Conservation (phyloP, 768 basidiomycete species). For the Kwoniella sp. region DNA sequence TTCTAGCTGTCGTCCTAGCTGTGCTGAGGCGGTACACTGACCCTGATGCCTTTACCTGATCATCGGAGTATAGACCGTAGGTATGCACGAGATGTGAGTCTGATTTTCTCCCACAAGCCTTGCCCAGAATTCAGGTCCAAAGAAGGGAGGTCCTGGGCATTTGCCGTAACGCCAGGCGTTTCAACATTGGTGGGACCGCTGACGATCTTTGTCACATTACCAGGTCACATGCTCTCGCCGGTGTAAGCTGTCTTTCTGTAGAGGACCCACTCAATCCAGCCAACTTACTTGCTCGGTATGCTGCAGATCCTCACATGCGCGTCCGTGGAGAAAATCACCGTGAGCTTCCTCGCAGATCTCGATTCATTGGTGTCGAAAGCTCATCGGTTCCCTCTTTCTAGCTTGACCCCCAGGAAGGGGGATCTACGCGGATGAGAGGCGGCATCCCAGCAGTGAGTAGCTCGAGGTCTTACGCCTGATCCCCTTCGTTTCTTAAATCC, state of each 20-base stretch:
- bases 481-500: no score
- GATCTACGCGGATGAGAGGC: slow-evolving; percentile 55
- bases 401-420: slow-evolving; percentile 55
- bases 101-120: background rate
- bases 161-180: no score
- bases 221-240: slow-evolving; percentile 54
- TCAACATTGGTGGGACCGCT: background rate
- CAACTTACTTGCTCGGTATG: no score
- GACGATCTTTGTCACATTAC: background rate
- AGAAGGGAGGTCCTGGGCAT: no score
- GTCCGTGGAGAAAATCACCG: slow-evolving; percentile 40
- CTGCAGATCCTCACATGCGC: slow-evolving; percentile 39
- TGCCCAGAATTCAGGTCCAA: background rate
- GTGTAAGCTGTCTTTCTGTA: slow-evolving; percentile 34
- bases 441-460: slow-evolving; percentile 53
- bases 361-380: background rate
- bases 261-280: background rate
- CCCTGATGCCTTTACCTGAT: background rate
- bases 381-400: slow-evolving; percentile 2
- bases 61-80: slow-evolving; percentile 37
- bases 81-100: slow-evolving; percentile 52
- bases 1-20: no score
- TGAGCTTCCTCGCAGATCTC: slow-evolving; percentile 21
- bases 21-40: no score
- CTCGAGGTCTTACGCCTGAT: no score